Conservation (phyloP, 768 basidiomycete genomes). For the Antrodiella citrinella region DNA sequence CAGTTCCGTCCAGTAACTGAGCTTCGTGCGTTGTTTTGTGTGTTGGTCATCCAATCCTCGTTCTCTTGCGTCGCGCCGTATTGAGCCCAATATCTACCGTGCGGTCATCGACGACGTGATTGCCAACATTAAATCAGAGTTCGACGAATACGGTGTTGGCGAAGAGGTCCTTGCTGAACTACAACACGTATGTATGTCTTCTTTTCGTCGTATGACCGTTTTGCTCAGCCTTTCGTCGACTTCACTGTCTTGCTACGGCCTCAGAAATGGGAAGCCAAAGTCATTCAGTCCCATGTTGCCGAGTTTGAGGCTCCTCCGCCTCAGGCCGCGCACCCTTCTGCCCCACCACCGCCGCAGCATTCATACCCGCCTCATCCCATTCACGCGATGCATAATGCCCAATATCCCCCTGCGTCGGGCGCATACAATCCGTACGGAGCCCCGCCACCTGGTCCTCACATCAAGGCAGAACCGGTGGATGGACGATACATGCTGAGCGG, state of each 20-base stretch:
- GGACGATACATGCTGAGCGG: slow-evolving; percentile 53
- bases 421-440: slow-evolving; percentile 46
- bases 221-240: slow-evolving; percentile 9
- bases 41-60: neutral
- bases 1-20: slow-evolving; percentile 28
- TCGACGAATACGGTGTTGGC: slow-evolving; percentile 92
- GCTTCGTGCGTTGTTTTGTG: slow-evolving; percentile 9
- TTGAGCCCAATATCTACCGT: slow-evolving; percentile 85
- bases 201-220: slow-evolving; percentile 5
- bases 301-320: slow-evolving; percentile 66
- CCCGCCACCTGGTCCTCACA: slow-evolving; percentile 33
- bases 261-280: slow-evolving; percentile 95
- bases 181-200: slow-evolving; percentile 63
- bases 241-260: slow-evolving; percentile 12
- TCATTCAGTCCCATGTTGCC: slow-evolving; percentile 90
- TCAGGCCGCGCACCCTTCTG: slow-evolving; percentile 26
- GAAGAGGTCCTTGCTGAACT: slow-evolving; percentile 83
- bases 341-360: slow-evolving; percentile 34
- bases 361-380: slow-evolving; percentile 52
- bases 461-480: slow-evolving; percentile 73
- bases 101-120: slow-evolving; percentile 97
- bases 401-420: slow-evolving; percentile 29
- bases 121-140: slow-evolving; percentile 78
- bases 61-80: slow-evolving; percentile 16
- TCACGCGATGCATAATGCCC: slow-evolving; percentile 25